Evolutionary conservation across 208 protist genomes (phyloP).

Genomic region (Acanthamoeba sp.): DNA sequence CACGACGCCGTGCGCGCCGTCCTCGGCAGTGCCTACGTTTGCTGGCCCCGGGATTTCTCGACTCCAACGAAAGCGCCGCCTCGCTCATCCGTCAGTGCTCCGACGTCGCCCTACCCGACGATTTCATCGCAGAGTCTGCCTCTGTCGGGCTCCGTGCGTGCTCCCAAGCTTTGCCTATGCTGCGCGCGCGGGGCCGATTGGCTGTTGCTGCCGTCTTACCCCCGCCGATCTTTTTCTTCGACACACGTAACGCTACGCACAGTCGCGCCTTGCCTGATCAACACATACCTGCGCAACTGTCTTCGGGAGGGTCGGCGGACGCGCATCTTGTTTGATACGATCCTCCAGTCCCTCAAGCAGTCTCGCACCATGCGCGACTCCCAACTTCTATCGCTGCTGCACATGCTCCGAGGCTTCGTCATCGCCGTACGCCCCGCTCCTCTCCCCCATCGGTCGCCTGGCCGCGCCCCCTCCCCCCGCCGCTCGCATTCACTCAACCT

Average conservation of each 20-base stretch:
- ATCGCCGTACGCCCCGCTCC: neutral
- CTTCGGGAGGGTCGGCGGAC: neutral
- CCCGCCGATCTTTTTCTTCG: no score
- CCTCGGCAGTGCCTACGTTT: neutral
- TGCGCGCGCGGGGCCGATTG: no score
- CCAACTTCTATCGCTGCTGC: conserved; percentile 10
- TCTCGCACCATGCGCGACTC: neutral
- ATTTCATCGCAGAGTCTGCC: neutral
- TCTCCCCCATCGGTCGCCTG: neutral
- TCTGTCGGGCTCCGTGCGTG: neutral
- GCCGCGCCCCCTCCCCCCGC: no score
- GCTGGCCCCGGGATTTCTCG: neutral
- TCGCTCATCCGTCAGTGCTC: conserved; percentile 32
- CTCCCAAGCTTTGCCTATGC: neutral
- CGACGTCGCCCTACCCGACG: neutral
- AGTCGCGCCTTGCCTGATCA: conserved; percentile 1
- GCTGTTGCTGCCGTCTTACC: no score
- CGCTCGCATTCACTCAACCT: no score
- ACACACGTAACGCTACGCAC: no score
- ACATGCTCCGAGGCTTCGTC: conserved; percentile 53
- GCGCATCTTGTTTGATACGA: conserved; percentile 5
- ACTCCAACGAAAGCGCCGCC: neutral
- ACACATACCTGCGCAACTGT: neutral
- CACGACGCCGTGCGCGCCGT: no score
- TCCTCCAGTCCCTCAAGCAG: conserved; percentile 20